These are phyloP conservation scores for Aspergillus sergii DNA, from an alignment of 2,329 filamentous ascomycete genomes.

Conservation along the genomic window DNA sequence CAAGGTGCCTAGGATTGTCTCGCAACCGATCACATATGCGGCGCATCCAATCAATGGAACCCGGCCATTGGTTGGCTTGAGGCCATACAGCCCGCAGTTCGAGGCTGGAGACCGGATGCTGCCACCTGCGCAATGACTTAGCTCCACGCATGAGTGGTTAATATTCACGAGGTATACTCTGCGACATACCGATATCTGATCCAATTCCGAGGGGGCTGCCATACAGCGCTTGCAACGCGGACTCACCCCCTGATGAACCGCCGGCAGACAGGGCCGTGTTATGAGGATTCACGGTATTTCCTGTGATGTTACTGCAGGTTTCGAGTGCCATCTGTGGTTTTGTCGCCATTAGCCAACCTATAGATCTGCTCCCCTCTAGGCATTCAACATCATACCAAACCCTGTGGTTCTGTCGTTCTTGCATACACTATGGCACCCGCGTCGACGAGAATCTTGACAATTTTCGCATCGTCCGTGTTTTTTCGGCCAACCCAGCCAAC, in stretches of 20 bases:
- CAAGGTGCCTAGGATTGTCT: conserved; percentile 27
- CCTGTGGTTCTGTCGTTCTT: conserved; percentile 33
- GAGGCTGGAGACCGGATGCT: conserved; percentile 29
- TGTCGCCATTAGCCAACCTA: not conserved
- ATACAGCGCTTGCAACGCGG: conserved; percentile 23
- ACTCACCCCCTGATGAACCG: conserved; percentile 28
- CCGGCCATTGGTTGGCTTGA: conserved; percentile 26
- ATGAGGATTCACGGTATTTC: conserved; percentile 27
- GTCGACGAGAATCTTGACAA: conserved; percentile 30
- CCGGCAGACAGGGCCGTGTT: conserved; percentile 26
- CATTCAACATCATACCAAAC: conserved; percentile 12
- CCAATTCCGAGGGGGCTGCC: conserved; percentile 28
- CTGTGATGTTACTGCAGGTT: conserved; percentile 33
- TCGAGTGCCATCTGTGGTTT: conserved; percentile 31
- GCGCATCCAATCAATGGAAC: conserved; percentile 20
- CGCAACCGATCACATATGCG: conserved; percentile 24
- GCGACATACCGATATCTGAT: conserved; percentile 22
- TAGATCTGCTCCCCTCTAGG: not conserved
- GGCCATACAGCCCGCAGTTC: conserved; percentile 28
- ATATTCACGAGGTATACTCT: not conserved
- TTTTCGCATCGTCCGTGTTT: conserved; percentile 25
- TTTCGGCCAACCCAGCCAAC: conserved; percentile 29
- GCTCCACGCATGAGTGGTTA: too few species aligned
- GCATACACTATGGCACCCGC: conserved; percentile 36
- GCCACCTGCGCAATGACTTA: conserved; percentile 12